A percentile compares a stretch with the other conserved stretches of the same genome.
These are phyloP conservation scores for Colletotrichum truncatum DNA, from an alignment of 2,329 filamentous ascomycete species.

Conservation along the genomic window DNA sequence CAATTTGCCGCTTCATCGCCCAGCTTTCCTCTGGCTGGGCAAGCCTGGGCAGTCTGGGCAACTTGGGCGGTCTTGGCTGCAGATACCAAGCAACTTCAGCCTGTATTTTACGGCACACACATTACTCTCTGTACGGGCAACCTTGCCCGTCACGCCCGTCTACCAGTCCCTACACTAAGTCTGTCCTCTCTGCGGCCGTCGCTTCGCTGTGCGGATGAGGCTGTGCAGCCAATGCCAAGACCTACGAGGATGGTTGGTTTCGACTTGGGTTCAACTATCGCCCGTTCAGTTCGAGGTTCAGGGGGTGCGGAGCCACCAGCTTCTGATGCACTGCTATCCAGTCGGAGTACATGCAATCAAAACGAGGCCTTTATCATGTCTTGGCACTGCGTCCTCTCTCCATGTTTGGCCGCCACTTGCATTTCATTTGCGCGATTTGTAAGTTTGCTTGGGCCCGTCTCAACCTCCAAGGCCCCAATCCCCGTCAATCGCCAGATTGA, in stretches of 20 bases:
- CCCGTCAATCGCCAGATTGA: conserved; percentile 18
- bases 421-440: conserved; percentile 22
- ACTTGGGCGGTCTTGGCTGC: conserved; percentile 27
- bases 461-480: conserved; percentile 7
- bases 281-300: not conserved
- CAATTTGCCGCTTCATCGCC: conserved; percentile 25
- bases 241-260: conserved; percentile 23
- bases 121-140: not conserved
- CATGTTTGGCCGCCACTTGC: conserved; percentile 11
- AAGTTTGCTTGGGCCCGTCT: conserved; percentile 17
- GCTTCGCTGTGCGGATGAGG: conserved; percentile 21
- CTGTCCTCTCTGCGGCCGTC: conserved; percentile 21
- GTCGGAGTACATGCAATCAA: conserved; percentile 17
- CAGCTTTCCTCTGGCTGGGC: conserved; percentile 8
- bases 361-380: conserved; percentile 17
- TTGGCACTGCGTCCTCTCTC: conserved; percentile 18
- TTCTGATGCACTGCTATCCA: not conserved
- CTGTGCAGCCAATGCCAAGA: conserved; percentile 29
- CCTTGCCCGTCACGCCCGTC: not conserved
- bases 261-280: conserved; percentile 24
- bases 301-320: not conserved
- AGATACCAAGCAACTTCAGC: conserved; percentile 25
- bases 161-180: not conserved
- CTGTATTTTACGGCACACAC: not conserved
- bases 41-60: conserved; percentile 18